Evolutionary conservation across 2,329 filamentous ascomycete species (phyloP), one percentile per base, ranked within the genome.

Genomic region (Colletotrichum falcatum): DNA sequence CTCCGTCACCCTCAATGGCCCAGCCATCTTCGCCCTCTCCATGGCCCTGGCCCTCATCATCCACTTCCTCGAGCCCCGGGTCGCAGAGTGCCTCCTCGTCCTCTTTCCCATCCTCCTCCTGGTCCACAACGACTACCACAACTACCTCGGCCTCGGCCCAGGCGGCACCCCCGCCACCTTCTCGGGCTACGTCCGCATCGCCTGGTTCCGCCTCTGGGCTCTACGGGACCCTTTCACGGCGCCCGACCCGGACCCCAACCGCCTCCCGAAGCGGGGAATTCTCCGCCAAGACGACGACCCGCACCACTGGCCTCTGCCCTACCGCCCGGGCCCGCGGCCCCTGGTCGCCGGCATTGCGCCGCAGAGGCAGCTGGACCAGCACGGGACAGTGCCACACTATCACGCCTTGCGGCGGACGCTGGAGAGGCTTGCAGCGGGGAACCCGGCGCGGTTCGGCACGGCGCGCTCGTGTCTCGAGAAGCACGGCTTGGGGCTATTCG

Each of bases 391-490:
- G 6, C 77, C 80, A 18, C 87, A 89, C 77, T 90, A 91, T 78
- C 77, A 81, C n/a, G 79, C 82, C 18, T 84, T 94, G 4, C 83
- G 86, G 1, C 76, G 79, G 1, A 83, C 85, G 2, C 83, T 94
- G 59, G 80, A 86, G 65, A 78, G 78, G 5, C 83, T 94, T 30
- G 84, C 84, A 14, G 73, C 77, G 2, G 75, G 75, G n/a, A 81
- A 84, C 74, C 84, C 84, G 2, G 79, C 81, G 1, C 80, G 79
- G 20, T 84, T 92, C 66, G 87, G 85, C 76, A 88, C 90, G 11
- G 91, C 88, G 0, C 91, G 87, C 1, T 94, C 91, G 1, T 95
- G 92, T 77, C 90, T 96, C 74, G 94, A 96, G 80, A 95, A 95
- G 82, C 91, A 95, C 77, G 92, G 92, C 51, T 86, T 93, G 7